Base-by-base conservation (phyloP, 148 eudicot genomes). In the Camellia japonica region DNA sequence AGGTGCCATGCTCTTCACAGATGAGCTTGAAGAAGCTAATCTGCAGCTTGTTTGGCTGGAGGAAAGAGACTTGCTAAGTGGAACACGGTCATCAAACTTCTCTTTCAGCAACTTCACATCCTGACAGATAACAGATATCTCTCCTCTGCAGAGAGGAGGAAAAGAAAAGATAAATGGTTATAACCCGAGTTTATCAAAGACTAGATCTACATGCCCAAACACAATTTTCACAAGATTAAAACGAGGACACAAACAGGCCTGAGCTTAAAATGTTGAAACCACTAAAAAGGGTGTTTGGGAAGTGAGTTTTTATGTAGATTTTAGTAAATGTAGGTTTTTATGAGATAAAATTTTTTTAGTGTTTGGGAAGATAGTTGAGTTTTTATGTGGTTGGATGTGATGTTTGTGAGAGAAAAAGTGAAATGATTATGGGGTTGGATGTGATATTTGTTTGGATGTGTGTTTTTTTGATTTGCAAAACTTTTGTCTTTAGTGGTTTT, bases 101-200 rank as follows among this genome's bases (percentile, higher is more conserved):
- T 90, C 93, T 84, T 91, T 92, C 54, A 95, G 87, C 64, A 85
- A 76, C 81, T 84, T 90, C 62, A 93, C 91, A 72, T 93, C 97
- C 80, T 93, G 88, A 77, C 93, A 92, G 42, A 92, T 87, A 11
- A 92, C 97, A 70, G 97, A 88, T 0, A 93, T 88, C 87, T 95
- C 99, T 75, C 99, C 99, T 86, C 99, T 94, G 93, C 83, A 84
- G 61, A 43, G 60, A 16, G 38, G 38, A 16, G 44, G 43, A 67
- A 44, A 68, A 30, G 60, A 55, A 30, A 30, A 30, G 38, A 67
- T 7, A 7, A 55, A 47, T 5, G 12, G 20, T 63, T 42, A 55
- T 55, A 58, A 55, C 12, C 63, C 0, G 30, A 38, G 63, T 58
- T n/a, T 18, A 56, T 4, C 77, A 30, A 59, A 3, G 44, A 23